Conservation (phyloP, 2,329 filamentous ascomycete genomes). For the Moelleriella libera region DNA sequence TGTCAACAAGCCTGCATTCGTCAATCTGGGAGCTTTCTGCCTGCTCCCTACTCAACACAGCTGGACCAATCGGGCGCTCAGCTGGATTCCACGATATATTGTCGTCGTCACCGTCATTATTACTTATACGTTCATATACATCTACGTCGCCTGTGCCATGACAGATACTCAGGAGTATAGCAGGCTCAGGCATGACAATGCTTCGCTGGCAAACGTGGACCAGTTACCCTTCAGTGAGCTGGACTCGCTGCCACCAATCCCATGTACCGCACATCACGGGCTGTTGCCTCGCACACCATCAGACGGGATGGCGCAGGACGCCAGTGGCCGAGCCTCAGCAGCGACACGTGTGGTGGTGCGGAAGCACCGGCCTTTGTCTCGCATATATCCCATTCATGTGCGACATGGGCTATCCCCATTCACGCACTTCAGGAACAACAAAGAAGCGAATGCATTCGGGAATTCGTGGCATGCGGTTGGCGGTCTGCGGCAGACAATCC, state of each 20-base stretch:
- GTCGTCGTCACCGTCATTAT: slow-evolving; percentile 49
- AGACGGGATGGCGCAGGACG: slow-evolving; percentile 2
- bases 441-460: too few relatives aligned
- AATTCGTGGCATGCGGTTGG: too few relatives aligned
- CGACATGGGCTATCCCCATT: too few relatives aligned
- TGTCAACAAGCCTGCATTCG: slow-evolving; percentile 40
- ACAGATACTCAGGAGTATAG: slow-evolving; percentile 19
- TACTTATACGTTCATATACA: slow-evolving; percentile 56
- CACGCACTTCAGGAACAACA: too few relatives aligned
- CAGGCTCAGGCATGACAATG: neutral
- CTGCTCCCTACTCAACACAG: slow-evolving; percentile 50
- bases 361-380: too few relatives aligned
- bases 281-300: slow-evolving; percentile 15
- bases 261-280: slow-evolving; percentile 18
- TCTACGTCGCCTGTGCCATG: slow-evolving; percentile 41
- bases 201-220: slow-evolving; percentile 3
- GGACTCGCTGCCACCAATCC: slow-evolving; percentile 12
- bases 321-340: too few relatives aligned
- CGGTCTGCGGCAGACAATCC: too few relatives aligned
- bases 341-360: too few relatives aligned
- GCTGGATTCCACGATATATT: slow-evolving; percentile 62
- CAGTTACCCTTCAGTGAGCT: neutral
- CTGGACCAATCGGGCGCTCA: slow-evolving; percentile 55
- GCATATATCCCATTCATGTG: too few relatives aligned
- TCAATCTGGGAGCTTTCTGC: slow-evolving; percentile 53